Evolutionary conservation across 768 basidiomycete genomes (phyloP).

Genomic region (Rhodotorula paludigena): DNA sequence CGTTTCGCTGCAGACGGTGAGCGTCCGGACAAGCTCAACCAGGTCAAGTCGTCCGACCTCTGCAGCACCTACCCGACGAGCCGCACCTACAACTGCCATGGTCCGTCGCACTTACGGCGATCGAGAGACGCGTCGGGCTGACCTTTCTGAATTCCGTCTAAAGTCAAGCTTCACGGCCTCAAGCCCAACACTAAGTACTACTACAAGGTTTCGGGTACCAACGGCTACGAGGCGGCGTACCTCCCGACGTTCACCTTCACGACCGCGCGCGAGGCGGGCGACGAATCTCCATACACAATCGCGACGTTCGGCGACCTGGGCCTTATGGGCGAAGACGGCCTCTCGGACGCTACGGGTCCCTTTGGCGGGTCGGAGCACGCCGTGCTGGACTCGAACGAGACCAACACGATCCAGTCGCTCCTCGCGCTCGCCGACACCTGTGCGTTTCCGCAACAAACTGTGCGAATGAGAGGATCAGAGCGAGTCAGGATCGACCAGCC

Average conservation of each 20-base stretch:
- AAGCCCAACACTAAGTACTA: conserved; percentile 27
- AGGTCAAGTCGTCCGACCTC: background rate
- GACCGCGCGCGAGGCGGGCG: conserved; percentile 24
- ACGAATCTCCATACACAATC: conserved; percentile 11
- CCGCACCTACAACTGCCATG: conserved; percentile 28
- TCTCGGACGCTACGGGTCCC: conserved; percentile 22
- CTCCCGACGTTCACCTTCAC: conserved; percentile 27
- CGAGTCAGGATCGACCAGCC: too few species aligned
- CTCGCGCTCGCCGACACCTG: conserved; percentile 18
- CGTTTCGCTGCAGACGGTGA: conserved; percentile 1
- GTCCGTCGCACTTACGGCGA: background rate
- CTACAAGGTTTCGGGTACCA: conserved; percentile 25
- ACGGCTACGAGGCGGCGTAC: conserved; percentile 15
- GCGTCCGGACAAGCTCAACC: conserved; percentile 9
- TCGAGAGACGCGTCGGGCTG: too few species aligned
- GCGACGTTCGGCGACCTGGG: conserved; percentile 5
- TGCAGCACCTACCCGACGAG: conserved; percentile 31
- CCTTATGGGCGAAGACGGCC: conserved; percentile 30
- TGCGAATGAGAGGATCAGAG: too few species aligned
- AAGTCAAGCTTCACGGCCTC: conserved; percentile 19
- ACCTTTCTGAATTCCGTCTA: too few species aligned
- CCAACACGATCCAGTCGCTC: conserved; percentile 37
- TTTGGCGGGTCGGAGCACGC: conserved; percentile 12
- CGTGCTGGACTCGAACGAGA: conserved; percentile 17
- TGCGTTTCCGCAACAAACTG: too few species aligned